Evolutionary conservation across 352 stramenopile species (phyloP).

Genomic region (Lagenidium giganteum): DNA sequence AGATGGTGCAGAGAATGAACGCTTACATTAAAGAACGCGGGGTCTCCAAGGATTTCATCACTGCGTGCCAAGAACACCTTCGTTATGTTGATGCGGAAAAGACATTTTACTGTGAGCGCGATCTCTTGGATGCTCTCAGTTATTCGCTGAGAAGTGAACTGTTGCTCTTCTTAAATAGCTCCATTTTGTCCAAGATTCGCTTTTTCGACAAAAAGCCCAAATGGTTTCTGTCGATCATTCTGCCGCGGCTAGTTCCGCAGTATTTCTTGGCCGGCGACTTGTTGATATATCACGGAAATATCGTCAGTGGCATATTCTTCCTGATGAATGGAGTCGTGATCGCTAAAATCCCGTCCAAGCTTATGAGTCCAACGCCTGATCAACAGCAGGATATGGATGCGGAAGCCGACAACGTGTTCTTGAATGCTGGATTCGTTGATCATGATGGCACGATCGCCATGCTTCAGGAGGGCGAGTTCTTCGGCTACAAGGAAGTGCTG

Average conservation of each 20-base stretch:
- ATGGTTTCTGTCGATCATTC: conserved; percentile 70
- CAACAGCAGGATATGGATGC: neutral
- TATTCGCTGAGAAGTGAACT: conserved; percentile 64
- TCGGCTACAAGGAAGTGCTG: conserved; percentile 72
- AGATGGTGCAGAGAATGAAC: conserved; percentile 65
- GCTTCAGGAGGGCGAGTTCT: conserved; percentile 72
- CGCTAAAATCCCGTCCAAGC: conserved; percentile 23
- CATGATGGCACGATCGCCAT: conserved; percentile 47
- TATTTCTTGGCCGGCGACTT: conserved; percentile 67
- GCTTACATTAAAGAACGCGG: conserved; percentile 78
- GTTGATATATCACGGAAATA: conserved; percentile 66
- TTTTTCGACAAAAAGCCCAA: conserved; percentile 86
- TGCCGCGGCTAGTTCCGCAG: conserved; percentile 60
- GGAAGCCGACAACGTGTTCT: neutral
- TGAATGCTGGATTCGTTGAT: conserved; percentile 21
- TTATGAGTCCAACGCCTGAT: neutral
- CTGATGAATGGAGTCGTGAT: conserved; percentile 60
- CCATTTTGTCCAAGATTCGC: conserved; percentile 51
- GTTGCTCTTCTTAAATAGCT: conserved; percentile 55
- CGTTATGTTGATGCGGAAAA: conserved; percentile 66
- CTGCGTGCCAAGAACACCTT: conserved; percentile 71
- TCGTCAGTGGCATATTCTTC: conserved; percentile 73
- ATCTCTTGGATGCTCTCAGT: conserved; percentile 57
- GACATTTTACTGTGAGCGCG: conserved; percentile 59
- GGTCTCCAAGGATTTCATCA: conserved; percentile 59